Evolutionary conservation across 2,329 filamentous ascomycete genomes (phyloP), one percentile per base, ranked within the genome.

Genomic region (Pseudogymnoascus sp.): DNA sequence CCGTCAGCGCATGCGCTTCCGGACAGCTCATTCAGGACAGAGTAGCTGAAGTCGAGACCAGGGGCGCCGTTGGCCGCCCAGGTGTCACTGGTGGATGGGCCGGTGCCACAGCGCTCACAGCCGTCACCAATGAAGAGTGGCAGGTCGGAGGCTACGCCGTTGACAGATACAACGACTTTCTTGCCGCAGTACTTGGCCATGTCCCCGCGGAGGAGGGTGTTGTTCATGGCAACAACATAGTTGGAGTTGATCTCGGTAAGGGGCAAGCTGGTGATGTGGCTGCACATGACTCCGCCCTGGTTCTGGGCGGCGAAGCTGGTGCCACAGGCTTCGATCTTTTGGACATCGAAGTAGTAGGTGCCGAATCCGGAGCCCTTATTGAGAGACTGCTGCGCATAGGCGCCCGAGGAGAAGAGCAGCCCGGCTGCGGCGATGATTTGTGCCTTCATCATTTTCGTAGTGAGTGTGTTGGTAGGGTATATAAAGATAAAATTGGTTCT

Each of bases 161-260:
- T 31, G 26, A 57, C 47, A 18, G 47, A 31, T 12, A 57, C 47
- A 18, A 57, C 26, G 47, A 57, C 47, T 8, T 34, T 57, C 26
- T 57, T 57, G 47, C 47, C 47, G 26, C 47, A 57, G 47, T 57
- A 57, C 26, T 57, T 29, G 26, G 26, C 26, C 26, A 57, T 16
- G 8, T 57, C 47, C n/a, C 23, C 26, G 47, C 26, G 5, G 8
- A 57, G 26, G 29, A 31, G 23, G 47, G 47, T 57, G 47, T 57
- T 57, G 47, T 57, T 57, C 47, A 57, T 57, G 47, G 47, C 47
- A 12, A 57, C 47, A 31, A 57, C 47, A 12, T 57, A 57, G 47
- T 57, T 57, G 10, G 47, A 18, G 26, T 57, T 18, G n/a, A 57
- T 57, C 10, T 57, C 47, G n/a, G 47, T 57, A 34, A 57, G 47